Evolutionary conservation across 345 rosid species (phyloP).

Genomic region (Durio zibethinus): DNA sequence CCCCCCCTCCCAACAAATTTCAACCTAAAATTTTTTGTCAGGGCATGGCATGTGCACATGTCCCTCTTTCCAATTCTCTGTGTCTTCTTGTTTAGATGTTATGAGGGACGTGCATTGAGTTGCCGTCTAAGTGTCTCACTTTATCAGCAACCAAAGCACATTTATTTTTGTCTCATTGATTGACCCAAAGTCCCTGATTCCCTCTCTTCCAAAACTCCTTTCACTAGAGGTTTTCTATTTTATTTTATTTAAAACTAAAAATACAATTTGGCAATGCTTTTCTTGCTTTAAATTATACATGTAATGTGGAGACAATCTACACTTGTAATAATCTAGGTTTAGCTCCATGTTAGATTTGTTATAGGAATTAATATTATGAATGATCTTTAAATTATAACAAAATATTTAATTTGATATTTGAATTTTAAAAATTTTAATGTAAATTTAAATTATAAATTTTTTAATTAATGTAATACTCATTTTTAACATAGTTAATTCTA

Average conservation of each 20-base stretch:
- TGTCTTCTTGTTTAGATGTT: slow-evolving; percentile 24
- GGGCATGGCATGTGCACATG: slow-evolving; percentile 33
- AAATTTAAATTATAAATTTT: too few species aligned
- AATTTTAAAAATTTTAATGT: too few species aligned
- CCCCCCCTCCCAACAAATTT: too few species aligned
- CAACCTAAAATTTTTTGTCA: slow-evolving; percentile 5
- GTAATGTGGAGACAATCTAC: slow-evolving; percentile 21
- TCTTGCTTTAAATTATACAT: not conserved
- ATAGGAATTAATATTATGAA: too few species aligned
- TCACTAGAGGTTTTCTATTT: slow-evolving; percentile 11
- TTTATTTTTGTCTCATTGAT: slow-evolving; percentile 42
- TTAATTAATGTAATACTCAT: too few species aligned
- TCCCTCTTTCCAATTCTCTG: slow-evolving; percentile 4
- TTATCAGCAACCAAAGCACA: slow-evolving; percentile 36
- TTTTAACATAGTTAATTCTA: too few species aligned
- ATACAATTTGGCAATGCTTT: slow-evolving; percentile 22
- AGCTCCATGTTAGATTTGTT: slow-evolving; percentile 23
- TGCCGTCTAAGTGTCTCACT: slow-evolving; percentile 36
- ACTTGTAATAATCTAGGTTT: slow-evolving; percentile 15
- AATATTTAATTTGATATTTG: too few species aligned
- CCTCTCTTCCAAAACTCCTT: not conserved
- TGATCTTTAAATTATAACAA: too few species aligned
- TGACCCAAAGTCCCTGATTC: slow-evolving; percentile 25
- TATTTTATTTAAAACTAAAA: not conserved
- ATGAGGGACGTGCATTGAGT: slow-evolving; percentile 23